Evolutionary conservation across 352 stramenopile genomes (phyloP), one percentile per base, ranked within the genome.

Genomic region (Globisporangium spiculum): DNA sequence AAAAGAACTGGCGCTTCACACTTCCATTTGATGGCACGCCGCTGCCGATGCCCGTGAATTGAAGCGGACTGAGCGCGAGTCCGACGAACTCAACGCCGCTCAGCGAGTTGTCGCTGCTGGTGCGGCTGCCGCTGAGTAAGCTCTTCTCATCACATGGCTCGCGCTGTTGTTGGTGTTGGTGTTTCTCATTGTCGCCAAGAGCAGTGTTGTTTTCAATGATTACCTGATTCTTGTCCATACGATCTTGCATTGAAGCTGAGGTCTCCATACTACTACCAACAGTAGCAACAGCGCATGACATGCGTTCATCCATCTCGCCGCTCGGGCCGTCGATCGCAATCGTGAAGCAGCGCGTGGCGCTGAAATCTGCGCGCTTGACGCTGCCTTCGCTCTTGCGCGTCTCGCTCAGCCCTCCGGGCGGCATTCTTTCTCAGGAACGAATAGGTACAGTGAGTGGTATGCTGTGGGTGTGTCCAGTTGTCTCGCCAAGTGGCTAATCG

Each of bases 1-100:
- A 95, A 67, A 95, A 94, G 32, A 75, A 52, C 44, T 84, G 75
- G 2, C 84, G 79, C 38, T 86, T 88, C 60, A 63, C 63, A 57
- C 12, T 36, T 9, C 46, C 34, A 27, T 3, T 36, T 4, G 3
- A 6, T 10, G 4, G 4, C 18, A 9, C 44, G 32, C 52, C 32
- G 50, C 1, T 50, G 26, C 22, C 20, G 53, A 34, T 36, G 52
- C 26, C 10, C 1, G 18, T 10, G 8, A 55, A 26, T 3, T 24
- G n/a, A 32, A 30, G 30, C 10, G 36, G 34, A 10, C 54, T 27
- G 12, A 63, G 16, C 41, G 64, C 60, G 20, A 57, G 9, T 2
- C 24, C 41, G 2, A n/a, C 12, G 12, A 41, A 8, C 20, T 69
- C 64, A 9, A 44, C 41, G 14, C 64, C 48, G 3, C 55, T 58